Evolutionary conservation across 345 rosid genomes (phyloP), one percentile per base, ranked within the genome.

Genomic region (Orychophragmus violaceus): DNA sequence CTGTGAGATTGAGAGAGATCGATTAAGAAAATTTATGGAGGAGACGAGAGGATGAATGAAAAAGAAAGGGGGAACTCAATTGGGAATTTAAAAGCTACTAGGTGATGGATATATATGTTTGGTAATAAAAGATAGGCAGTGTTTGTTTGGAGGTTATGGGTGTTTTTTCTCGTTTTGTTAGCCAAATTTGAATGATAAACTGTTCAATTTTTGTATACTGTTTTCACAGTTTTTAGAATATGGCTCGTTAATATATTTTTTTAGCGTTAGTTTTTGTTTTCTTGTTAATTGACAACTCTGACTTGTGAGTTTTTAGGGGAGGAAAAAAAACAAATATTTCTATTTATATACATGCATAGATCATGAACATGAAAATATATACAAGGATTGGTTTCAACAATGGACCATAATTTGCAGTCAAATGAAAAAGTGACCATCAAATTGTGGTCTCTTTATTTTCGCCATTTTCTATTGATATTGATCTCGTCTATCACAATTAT

Each of bases 11-110:
- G 27, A 65, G 50, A 45, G 55, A 42, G 6, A 30, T 29, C 44
- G 6, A 42, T 9, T 3, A 36, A 58, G 6, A 50, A 58, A 33
- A 7, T 12, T n/a, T n/a, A n/a, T n/a, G n/a, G n/a, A n/a, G 54
- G 18, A 25, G 4, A 4, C 3, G 5, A 7, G 17, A 29, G 9
- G 49, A 44, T 51, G 36, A 69, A 53, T 54, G 22, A 12, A 25
- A 67, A 42, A 23, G 17, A 42, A 42, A 28, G 0, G 16, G 16
- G 10, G 6, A 16, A 8, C 8, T 13, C 17, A 14, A 53, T 23
- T 24, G 48, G 30, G 29, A 27, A 44, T 62, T 70, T 70, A 42
- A 53, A 51, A 54, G 69, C 6, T 70, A 32, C 17, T 5, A 32
- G 16, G 42, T 44, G 23, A 53, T 53, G 69, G 18, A 5, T 53